Percentiles rank a stretch among this genome's conserved stretches.
Evolutionary conservation across 345 rosid genomes (phyloP).

Genomic region (Citrus unshiu): DNA sequence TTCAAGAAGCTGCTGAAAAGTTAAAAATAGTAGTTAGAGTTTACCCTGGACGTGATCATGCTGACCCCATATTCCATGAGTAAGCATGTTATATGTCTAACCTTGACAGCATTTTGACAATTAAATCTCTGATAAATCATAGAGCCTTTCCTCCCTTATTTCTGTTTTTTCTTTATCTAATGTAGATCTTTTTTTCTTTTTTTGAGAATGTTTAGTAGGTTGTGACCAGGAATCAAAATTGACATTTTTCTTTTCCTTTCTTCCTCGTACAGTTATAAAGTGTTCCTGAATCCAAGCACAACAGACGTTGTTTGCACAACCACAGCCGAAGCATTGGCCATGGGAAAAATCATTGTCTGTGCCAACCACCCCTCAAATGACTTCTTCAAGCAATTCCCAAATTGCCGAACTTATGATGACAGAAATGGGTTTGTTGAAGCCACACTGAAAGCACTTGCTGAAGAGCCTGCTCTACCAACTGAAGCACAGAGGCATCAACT

Average conservation of each 20-base stretch:
- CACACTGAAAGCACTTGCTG: slow-evolving; percentile 52
- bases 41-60: slow-evolving; percentile 84
- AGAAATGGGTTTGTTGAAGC: slow-evolving; percentile 52
- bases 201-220: background rate
- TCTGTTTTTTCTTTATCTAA: background rate
- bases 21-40: slow-evolving; percentile 57
- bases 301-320: slow-evolving; percentile 98
- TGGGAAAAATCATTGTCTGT: slow-evolving; percentile 81
- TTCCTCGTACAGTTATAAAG: slow-evolving; percentile 62
- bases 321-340: slow-evolving; percentile 95
- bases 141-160: background rate
- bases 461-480: slow-evolving; percentile 60
- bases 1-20: slow-evolving; percentile 61
- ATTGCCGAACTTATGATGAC: slow-evolving; percentile 59
- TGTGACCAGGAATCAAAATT: background rate
- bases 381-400: slow-evolving; percentile 76
- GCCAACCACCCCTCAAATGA: slow-evolving; percentile 51
- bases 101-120: background rate
- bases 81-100: slow-evolving; percentile 35
- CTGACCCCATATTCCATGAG: slow-evolving; percentile 83
- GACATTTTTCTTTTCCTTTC: background rate
- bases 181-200: no score
- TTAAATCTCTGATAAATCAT: background rate
- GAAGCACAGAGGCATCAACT: slow-evolving; percentile 66
- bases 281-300: slow-evolving; percentile 96